Percentiles rank a stretch among this genome's conserved stretches.
Conservation (phyloP, 2,329 filamentous ascomycete genomes). For the Fusarium sp. region DNA sequence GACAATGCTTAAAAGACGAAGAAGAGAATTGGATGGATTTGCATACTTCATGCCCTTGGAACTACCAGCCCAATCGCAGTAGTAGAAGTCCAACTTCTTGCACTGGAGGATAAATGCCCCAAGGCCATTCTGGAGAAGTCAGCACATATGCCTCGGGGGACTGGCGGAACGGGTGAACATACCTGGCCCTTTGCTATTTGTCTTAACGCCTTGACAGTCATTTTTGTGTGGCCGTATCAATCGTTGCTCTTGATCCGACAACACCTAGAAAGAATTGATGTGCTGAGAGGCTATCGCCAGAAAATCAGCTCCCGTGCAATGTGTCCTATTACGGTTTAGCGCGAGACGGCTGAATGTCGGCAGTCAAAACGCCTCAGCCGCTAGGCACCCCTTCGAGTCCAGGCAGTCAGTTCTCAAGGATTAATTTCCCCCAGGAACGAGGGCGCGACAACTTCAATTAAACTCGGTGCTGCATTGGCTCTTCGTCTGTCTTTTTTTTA, state of each 20-base stretch:
- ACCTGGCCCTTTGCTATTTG: slow-evolving; percentile 68
- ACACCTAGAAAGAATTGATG: slow-evolving; percentile 37
- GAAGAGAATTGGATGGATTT: rapidly evolving
- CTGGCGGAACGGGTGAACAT: slow-evolving; percentile 35
- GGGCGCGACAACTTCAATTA: slow-evolving; percentile 43
- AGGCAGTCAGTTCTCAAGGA: slow-evolving; percentile 22
- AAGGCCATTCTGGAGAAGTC: slow-evolving; percentile 82
- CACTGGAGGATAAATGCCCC: slow-evolving; percentile 98
- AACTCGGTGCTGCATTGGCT: slow-evolving; percentile 15
- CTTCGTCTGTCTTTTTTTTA: slow-evolving; percentile 23
- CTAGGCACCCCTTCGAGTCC: slow-evolving; percentile 30
- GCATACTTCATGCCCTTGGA: slow-evolving; percentile 93
- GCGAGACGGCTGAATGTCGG: slow-evolving; percentile 40
- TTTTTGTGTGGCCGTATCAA: slow-evolving; percentile 56
- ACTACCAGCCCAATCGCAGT: slow-evolving; percentile 96
- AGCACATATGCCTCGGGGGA: slow-evolving; percentile 16
- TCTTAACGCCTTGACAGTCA: slow-evolving; percentile 69
- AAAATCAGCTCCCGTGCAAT: slow-evolving; percentile 46
- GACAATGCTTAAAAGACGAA: not conserved
- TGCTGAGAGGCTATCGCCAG: slow-evolving; percentile 35
- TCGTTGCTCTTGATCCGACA: slow-evolving; percentile 48
- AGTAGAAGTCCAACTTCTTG: slow-evolving; percentile 95
- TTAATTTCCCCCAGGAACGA: slow-evolving; percentile 45
- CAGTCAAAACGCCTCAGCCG: slow-evolving; percentile 18
- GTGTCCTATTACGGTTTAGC: slow-evolving; percentile 48